phyloP scores from a whole-genome alignment of 768 basidiomycete genomes.

The Lactarius akahatsu region DNA sequence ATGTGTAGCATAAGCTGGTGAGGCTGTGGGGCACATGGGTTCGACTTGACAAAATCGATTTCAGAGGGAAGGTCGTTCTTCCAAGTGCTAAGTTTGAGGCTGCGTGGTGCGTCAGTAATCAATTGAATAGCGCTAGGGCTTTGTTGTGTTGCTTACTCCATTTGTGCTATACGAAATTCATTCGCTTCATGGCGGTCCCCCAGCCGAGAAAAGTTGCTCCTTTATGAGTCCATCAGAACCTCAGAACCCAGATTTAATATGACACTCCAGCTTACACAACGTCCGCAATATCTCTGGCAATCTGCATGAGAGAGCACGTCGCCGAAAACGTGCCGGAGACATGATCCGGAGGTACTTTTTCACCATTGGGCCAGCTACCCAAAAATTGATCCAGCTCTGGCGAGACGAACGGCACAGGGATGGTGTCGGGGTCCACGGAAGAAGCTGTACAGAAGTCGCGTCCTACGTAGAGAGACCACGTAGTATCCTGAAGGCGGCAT shows the following conservation, averaged over 20 bases:
- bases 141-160: constrained; percentile 23
- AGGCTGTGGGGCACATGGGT: constrained; percentile 19
- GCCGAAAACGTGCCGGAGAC: constrained; percentile 27
- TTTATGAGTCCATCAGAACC: constrained; percentile 7
- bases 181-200: constrained; percentile 19
- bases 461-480: constrained; percentile 67
- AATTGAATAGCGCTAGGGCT: background rate
- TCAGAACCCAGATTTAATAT: background rate
- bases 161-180: constrained; percentile 27
- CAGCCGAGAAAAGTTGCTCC: constrained; percentile 28
- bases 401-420: constrained; percentile 51
- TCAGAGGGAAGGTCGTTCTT: constrained; percentile 26
- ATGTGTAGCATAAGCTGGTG: constrained; percentile 30
- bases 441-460: constrained; percentile 53
- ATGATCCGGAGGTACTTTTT: constrained; percentile 25
- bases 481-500: constrained; percentile 46
- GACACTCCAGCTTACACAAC: constrained; percentile 19
- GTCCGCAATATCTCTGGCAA: constrained; percentile 26
- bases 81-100: constrained; percentile 29
- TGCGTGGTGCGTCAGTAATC: background rate
- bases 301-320: constrained; percentile 28
- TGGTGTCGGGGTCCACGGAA: constrained; percentile 39
- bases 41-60: constrained; percentile 26
- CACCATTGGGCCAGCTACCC: constrained; percentile 45
- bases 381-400: constrained; percentile 49